Evolutionary conservation across 768 basidiomycete species (phyloP), one percentile per base, ranked within the genome.

Genomic region (Rhodosporidiobolus odoratus): DNA sequence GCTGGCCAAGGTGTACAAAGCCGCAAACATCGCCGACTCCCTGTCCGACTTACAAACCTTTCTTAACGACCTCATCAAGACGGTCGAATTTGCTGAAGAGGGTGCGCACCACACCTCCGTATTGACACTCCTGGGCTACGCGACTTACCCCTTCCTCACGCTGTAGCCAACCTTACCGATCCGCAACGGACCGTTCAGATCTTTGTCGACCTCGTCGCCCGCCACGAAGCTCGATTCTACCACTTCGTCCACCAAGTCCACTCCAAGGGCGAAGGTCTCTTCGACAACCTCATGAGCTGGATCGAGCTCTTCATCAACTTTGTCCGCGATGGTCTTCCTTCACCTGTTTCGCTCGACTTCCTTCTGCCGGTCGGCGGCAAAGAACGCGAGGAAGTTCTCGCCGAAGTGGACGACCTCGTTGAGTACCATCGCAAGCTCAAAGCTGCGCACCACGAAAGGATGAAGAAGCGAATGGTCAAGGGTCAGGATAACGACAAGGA

Each of bases 201-300:
- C 3, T 98, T 98, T 78, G 92, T 98, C 73, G 87, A 92, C 78
- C 87, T 99, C 32, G 89, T 99, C 40, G 86, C 89, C 76, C 86
- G 96, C 21, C 96, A 99, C 79, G 93, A 98, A 76, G 91, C 94
- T 77, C 81, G 92, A 0, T 98, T 98, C 82, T 99, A 99, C 83
- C 84, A 84, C 67, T 99, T 99, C 78, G 94, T 99, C 35, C 92
- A 99, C 85, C 96, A 95, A 75, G 96, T 99, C 3, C 96, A 99
- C 78, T 88, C 92, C 54, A 97, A 97, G 78, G 96, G 96, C 43
- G 89, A 93, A 77, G 89, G 88, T 30, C 84, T 99, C 19, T 99
- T 99, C 79, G 89, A 93, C 77, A 86, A 84, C 76, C 86, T 99
- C 66, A 97, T 97, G 92, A 85, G 84, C 47, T 99, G 96, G 96